Evolutionary conservation across 495 filamentous ascomycete species (phyloP), one percentile per base, ranked within the genome.

Genomic region (Lepidopterella palustris): DNA sequence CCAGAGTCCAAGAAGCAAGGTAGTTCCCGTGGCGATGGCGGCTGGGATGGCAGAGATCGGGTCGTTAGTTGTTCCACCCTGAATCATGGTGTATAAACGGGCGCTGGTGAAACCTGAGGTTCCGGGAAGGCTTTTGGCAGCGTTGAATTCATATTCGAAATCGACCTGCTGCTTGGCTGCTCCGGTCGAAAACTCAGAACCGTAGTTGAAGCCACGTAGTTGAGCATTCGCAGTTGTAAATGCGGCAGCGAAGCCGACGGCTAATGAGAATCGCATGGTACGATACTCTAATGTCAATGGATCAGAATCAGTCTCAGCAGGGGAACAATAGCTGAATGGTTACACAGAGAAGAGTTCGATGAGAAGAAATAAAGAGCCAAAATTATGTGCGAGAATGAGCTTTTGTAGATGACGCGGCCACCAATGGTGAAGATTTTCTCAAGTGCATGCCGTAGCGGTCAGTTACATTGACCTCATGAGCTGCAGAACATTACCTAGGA

Each of bases 1-100:
- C 88, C 87, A 93, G 39, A 93, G 72, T 62, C 87, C 87, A n/a
- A 93, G 81, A 4, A 93, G 81, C 10, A 93, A 79, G 21, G 80
- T 72, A 0, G 86, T 90, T 55, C 86, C 75, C 49, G 84, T 81
- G 51, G 76, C 78, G 66, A 95, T 87, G 68, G 89, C 90, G 28
- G 84, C 88, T 42, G 87, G 87, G 65, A 95, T 90, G 64, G 84
- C 84, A n/a, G 74, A 72, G 63, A 86, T 84, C 53, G 79, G 79
- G 39, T 75, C 73, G 71, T 80, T 83, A 57, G 80, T 74, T 28
- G 86, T 79, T 55, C 76, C 77, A 56, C 67, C 79, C 72, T 84
- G 81, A 57, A 85, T 82, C 73, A 78, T 84, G 52, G 82, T 85
- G 74, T 82, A 85, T 15, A 85, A 71, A 66, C 82, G 77, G 51